Evolutionary conservation across 139 green algal species (phyloP), one percentile per base, ranked within the genome.

Genomic region (Tetradesmus obliquus): DNA sequence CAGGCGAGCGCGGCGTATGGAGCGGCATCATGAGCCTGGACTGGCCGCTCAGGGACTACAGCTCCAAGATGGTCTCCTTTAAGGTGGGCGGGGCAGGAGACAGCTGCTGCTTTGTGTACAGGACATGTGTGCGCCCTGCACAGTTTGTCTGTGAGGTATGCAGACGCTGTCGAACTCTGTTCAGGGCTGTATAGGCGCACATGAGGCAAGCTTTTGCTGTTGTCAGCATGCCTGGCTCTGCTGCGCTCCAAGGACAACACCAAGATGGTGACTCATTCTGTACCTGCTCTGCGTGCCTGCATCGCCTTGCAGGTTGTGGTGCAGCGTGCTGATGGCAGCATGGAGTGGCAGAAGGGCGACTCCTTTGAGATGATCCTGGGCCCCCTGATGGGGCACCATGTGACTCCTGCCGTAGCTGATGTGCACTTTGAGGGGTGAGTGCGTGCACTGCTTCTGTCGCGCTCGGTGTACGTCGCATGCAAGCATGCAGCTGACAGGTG

Each of bases 321-420:
- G 82, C 82, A 87, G 82, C 55, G 82, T 19, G 62, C 62, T 74
- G 82, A 87, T 74, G 82, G 82, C 55, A 58, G 82, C 55, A 87
- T 87, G 54, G 82, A 87, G 55, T 72, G n/a, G 54, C 82, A 87
- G 55, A 24, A 51, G 55, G 82, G 55, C 10, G 54, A 74, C 10
- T 74, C 60, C 19, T 51, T 87, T 32, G 82, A 87, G 55, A 60
- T 87, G 55, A 13, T 87, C 12, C 7, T 87, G 13, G 82, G 82
- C 4, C 82, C 82, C 2, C 62, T 60, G 19, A 71, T 87, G 82
- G 82, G 82, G 5, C 82, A 87, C 20, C 82, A 87, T 5, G 82
- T 87, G 20, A 58, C n/a, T 51, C 82, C 82, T 60, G 60, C 55
- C 20, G 82, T 87, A 2, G 82, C 82, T 55, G 60, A 58, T 19